A percentile compares a stretch with the other conserved stretches of the same genome.
These are phyloP conservation scores for Saccharomycopsis lassenensis DNA, from an alignment of 805 yeast species.

Conservation along the genomic window DNA sequence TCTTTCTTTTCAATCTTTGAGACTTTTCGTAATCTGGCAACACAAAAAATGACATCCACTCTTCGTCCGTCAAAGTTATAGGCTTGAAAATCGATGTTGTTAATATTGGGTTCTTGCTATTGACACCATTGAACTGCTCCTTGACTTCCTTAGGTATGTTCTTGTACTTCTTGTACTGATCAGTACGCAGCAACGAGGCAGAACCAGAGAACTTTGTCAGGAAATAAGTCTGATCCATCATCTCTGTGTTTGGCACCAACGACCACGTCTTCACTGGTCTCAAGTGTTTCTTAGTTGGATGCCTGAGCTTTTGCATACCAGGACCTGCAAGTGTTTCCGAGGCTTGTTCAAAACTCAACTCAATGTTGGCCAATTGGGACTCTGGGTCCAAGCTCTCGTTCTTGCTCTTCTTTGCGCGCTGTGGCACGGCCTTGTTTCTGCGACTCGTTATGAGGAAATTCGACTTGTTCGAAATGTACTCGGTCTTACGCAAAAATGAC, in stretches of 20 bases:
- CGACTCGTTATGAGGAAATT: conserved; percentile 14
- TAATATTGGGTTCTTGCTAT: conserved; percentile 27
- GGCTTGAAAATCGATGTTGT: conserved; percentile 64
- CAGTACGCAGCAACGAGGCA: conserved; percentile 28
- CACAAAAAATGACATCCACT: conserved; percentile 64
- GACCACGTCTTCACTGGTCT: conserved; percentile 73
- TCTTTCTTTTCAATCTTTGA: conserved; percentile 30
- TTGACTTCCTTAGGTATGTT: conserved; percentile 17
- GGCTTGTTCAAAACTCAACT: conserved; percentile 62
- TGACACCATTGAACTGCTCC: conserved; percentile 25
- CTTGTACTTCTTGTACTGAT: too few species aligned
- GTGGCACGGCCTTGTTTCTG: not conserved
- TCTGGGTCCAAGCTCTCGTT: conserved; percentile 39
- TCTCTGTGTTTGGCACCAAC: conserved; percentile 81
- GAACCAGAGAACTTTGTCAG: conserved; percentile 51
- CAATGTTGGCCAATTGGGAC: conserved; percentile 57
- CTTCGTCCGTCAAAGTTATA: conserved; percentile 55
- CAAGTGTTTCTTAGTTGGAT: conserved; percentile 67
- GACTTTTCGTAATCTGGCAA: conserved; percentile 33
- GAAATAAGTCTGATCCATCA: conserved; percentile 68
- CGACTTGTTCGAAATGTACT: conserved; percentile 60
- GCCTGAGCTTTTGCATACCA: conserved; percentile 40
- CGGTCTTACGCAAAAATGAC: conserved; percentile 88
- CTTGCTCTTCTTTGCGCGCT: conserved; percentile 1
- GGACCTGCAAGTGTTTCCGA: conserved; percentile 33